Evolutionary conservation across 129 eudicot species (phyloP).

Genomic region (Saussurea involucrata): DNA sequence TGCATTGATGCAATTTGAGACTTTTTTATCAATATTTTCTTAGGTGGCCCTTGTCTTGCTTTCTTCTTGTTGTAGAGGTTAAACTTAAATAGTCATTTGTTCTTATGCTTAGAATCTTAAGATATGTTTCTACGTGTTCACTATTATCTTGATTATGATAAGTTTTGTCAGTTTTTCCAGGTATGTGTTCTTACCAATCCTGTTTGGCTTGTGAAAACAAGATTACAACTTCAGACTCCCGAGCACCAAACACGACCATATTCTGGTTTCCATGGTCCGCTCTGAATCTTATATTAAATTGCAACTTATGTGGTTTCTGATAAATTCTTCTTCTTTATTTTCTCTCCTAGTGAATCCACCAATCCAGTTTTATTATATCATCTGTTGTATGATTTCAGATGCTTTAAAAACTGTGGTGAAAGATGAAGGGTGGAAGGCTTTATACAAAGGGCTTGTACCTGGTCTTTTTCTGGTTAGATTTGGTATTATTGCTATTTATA

Average conservation of each 20-base stretch:
- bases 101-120: neutral
- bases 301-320: neutral
- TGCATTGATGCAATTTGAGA: neutral
- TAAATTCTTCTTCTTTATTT: neutral
- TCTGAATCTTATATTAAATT: slow-evolving; percentile 10
- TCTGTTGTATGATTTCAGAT: slow-evolving; percentile 44
- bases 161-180: slow-evolving; percentile 29
- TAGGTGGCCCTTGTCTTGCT: neutral
- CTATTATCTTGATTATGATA: slow-evolving; percentile 2
- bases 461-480: slow-evolving; percentile 83
- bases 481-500: slow-evolving; percentile 15
- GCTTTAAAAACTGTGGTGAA: slow-evolving; percentile 83
- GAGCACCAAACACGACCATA: slow-evolving; percentile 63
- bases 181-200: slow-evolving; percentile 94
- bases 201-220: slow-evolving; percentile 94
- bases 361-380: neutral
- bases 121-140: neutral
- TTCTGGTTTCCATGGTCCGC: slow-evolving; percentile 83
- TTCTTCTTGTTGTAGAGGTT: neutral
- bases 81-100: neutral
- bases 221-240: slow-evolving; percentile 98
- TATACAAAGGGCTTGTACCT: slow-evolving; percentile 83
- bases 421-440: slow-evolving; percentile 94
- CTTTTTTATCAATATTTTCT: neutral
- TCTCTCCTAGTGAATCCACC: neutral